Conservation (phyloP, 2,329 filamentous ascomycete genomes). For the Aureobasidium sp. region DNA sequence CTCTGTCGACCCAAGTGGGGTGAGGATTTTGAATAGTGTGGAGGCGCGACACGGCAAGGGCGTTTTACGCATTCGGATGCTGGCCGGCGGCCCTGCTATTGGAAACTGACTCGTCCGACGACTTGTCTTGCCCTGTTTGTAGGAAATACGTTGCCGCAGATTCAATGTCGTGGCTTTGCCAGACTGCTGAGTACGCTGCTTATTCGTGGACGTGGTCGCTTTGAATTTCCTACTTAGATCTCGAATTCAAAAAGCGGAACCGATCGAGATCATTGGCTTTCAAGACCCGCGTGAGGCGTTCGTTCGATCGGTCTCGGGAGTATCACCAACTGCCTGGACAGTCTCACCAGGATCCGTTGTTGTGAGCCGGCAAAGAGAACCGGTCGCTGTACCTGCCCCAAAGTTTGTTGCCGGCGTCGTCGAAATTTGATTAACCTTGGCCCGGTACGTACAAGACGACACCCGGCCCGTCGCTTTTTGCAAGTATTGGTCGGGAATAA, state of each 20-base stretch:
- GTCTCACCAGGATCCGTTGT: background rate
- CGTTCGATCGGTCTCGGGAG: conserved; percentile 4
- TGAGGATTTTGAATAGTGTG: background rate
- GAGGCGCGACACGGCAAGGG: background rate
- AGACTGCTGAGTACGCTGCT: background rate
- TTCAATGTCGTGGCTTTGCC: background rate
- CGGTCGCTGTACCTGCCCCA: conserved; percentile 11
- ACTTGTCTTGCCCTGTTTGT: background rate
- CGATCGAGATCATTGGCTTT: background rate
- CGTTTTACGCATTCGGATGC: background rate
- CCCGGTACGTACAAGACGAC: background rate
- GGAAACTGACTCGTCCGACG: conserved; percentile 3
- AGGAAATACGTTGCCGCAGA: background rate
- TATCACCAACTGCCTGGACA: conserved; percentile 3
- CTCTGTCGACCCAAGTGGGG: background rate
- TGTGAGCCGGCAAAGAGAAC: background rate
- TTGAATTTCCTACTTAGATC: background rate
- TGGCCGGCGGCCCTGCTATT: background rate
- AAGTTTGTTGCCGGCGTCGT: background rate
- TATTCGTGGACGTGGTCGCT: background rate
- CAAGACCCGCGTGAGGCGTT: background rate
- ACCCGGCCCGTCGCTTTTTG: background rate
- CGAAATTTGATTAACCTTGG: background rate
- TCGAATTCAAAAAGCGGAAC: background rate
- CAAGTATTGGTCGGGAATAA: background rate